Conservation (phyloP, 768 basidiomycete genomes). For the Tulasnella sp. region DNA sequence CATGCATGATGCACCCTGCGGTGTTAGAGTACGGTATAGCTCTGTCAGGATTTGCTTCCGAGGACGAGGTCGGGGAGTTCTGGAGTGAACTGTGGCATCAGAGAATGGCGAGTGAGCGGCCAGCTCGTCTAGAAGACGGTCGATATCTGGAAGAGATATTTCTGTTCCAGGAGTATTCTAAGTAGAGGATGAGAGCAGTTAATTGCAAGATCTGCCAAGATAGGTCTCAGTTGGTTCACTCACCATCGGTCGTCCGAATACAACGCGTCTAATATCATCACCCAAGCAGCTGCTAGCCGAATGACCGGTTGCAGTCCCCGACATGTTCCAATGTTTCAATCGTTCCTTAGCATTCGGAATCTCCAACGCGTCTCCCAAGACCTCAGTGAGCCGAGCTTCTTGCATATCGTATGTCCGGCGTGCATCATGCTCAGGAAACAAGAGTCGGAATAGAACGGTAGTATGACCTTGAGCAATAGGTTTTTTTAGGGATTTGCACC, state of each 20-base stretch:
- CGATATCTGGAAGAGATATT: slow-evolving; percentile 40
- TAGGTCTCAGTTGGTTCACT: slow-evolving; percentile 16
- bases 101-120: slow-evolving; percentile 57
- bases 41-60: slow-evolving; percentile 34
- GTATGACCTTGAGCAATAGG: slow-evolving; percentile 46
- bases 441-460: slow-evolving; percentile 50
- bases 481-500: slow-evolving; percentile 10
- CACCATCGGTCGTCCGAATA: slow-evolving; percentile 34
- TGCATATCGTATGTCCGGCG: slow-evolving; percentile 61
- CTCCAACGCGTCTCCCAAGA: slow-evolving; percentile 41
- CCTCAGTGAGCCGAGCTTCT: slow-evolving; percentile 45
- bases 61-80: slow-evolving; percentile 22
- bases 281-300: slow-evolving; percentile 59
- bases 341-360: slow-evolving; percentile 24
- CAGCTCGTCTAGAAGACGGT: slow-evolving; percentile 60
- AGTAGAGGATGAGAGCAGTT: neutral
- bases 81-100: slow-evolving; percentile 18
- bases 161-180: slow-evolving; percentile 14
- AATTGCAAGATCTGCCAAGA: neutral
- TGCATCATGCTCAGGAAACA: slow-evolving; percentile 78
- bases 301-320: slow-evolving; percentile 27
- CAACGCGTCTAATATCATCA: slow-evolving; percentile 40
- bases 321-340: slow-evolving; percentile 23
- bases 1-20: slow-evolving; percentile 53
- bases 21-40: slow-evolving; percentile 49